Evolutionary conservation across 2,329 filamentous ascomycete genomes (phyloP), one percentile per base, ranked within the genome.

Genomic region (Lecanosticta acicola): DNA sequence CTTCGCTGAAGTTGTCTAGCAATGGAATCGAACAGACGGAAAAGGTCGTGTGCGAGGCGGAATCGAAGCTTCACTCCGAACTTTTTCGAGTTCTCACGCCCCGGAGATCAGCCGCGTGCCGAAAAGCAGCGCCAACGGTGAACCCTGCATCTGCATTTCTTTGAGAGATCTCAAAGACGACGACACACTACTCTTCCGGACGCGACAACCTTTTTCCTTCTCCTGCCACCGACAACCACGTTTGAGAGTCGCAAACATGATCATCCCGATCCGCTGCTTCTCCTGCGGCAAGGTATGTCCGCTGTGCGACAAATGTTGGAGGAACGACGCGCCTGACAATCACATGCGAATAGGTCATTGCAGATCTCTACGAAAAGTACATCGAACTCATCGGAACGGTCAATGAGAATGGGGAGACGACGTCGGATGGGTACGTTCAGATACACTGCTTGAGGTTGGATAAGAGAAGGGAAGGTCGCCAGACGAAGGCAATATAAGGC

Each of bases 181-280:
- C n/a, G n/a, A n/a, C n/a, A n/a, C n/a, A n/a, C n/a, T n/a, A n/a
- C 32, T n/a, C 32, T 34, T n/a, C 32, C 17, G n/a, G 13, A 16
- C 36, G 20, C 43, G 26, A 45, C 32, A 24, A 21, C n/a, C 39
- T 26, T 14, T 14, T 24, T 19, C 24, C 7, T 36, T 29, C 39
- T 20, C 20, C 10, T 16, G 37, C 32, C 33, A 35, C 20, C 34
- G 10, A 19, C 16, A 14, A 29, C 20, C 13, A 17, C 14, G 20
- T 17, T 38, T n/a, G 18, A 18, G 17, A 32, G 42, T 43, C 42
- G 49, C 38, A 73, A 85, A 71, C 46, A 98, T 98, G 93, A 98
- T 98, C 71, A 97, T 98, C 59, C 93, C 93, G 2, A 87, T 98
- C 57, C 88, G 93, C 59, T 98, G 93, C 74, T 98, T 98, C 72